Evolutionary conservation across 768 basidiomycete species (phyloP), one percentile per base, ranked within the genome.

Genomic region (Coprinopsis cinerea): DNA sequence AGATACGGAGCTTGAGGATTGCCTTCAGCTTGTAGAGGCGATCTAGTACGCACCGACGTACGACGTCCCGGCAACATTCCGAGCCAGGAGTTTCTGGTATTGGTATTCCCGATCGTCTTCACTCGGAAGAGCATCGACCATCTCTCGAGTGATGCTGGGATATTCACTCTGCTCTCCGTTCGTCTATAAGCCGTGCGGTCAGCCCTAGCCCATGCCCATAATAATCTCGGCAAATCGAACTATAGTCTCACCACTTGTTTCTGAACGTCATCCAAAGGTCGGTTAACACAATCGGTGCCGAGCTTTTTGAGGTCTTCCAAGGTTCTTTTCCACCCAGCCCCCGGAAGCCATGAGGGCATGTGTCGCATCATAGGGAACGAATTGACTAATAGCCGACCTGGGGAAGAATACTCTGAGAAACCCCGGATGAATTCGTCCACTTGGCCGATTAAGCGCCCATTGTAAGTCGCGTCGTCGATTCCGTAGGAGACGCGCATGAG

Each of bases 391-490:
- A 65, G 67, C n/a, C 54, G 53, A 2, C 68, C 68, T 0, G 67
- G 64, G 9, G 55, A 53, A 11, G 47, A 56, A 0, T 62, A 62
- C 0, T 57, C 55, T 0, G 59, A 50, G 13, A 54, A 49, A 24
- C 71, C 73, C 58, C 82, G 77, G 20, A 78, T 75, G 43, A 90
- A 71, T 60, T 88, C 85, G 56, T 86, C 82, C 2, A 73, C 72
- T 37, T 75, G 14, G 4, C 4, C 15, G 20, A 45, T 32, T 14
- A 27, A 20, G 5, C 4, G 6, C 22, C 11, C 20, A 27, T 45
- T 45, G 20, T 28, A 45, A 4, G 28, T 27, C 4, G 20, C 6
- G 20, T 45, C 44, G 6, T 22, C 13, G 15, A 40, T 18, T n/a
- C 47, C 47, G 24, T 48, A 48, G 1, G 39, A 25, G 17, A 48